phyloP scores from a whole-genome alignment of 2,329 filamentous ascomycete genomes.

The Pseudogymnoascus sp. region DNA sequence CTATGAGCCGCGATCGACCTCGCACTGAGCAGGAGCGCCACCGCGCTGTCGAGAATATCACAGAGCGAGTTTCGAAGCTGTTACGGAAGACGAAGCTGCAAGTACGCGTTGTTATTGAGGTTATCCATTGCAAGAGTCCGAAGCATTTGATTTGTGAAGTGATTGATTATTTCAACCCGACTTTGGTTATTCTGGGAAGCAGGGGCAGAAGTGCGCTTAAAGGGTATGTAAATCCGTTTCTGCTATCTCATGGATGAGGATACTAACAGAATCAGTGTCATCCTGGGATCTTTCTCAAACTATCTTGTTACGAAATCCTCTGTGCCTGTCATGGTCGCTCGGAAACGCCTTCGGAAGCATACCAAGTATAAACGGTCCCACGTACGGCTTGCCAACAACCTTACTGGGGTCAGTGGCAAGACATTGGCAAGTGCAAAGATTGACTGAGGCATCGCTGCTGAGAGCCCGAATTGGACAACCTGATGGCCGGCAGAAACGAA shows the following conservation, averaged over 20 bases:
- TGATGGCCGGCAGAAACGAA: neutral
- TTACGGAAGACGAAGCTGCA: constrained; percentile 87
- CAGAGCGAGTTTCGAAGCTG: constrained; percentile 75
- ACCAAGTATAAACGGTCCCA: constrained; percentile 69
- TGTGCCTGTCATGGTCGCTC: constrained; percentile 94
- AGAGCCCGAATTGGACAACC: neutral
- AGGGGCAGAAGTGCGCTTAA: constrained; percentile 87
- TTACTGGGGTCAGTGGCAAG: constrained; percentile 61
- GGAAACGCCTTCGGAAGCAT: constrained; percentile 83
- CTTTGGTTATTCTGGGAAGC: constrained; percentile 86
- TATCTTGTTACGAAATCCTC: constrained; percentile 96
- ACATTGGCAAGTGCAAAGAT: constrained; percentile 68
- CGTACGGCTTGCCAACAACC: constrained; percentile 73
- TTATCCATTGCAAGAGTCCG: constrained; percentile 96
- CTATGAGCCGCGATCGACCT: constrained; percentile 42
- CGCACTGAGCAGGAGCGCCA: constrained; percentile 72
- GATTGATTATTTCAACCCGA: constrained; percentile 88
- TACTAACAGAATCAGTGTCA: constrained; percentile 53
- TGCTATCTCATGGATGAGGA: constrained; percentile 2
- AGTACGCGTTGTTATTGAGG: constrained; percentile 88
- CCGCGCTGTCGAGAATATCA: constrained; percentile 76
- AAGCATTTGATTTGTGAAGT: constrained; percentile 95
- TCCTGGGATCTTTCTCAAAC: constrained; percentile 93
- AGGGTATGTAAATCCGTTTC: constrained; percentile 50
- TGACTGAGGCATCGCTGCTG: constrained; percentile 38